Conservation (phyloP, 345 rosid species). For the Heritiera fomes region DNA sequence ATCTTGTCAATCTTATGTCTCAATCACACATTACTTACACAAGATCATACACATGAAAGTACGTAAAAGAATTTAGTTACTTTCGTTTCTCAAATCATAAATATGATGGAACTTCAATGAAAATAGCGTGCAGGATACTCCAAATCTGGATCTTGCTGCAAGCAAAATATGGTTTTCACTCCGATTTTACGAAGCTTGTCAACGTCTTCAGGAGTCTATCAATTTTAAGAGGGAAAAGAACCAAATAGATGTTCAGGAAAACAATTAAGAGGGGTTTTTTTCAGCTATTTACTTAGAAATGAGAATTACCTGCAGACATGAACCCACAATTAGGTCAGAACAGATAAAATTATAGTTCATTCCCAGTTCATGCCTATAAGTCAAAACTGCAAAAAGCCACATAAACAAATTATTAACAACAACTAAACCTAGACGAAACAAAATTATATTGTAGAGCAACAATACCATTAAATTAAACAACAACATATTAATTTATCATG, state of each 20-base stretch:
- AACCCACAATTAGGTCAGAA: constrained; percentile 93
- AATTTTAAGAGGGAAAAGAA: constrained; percentile 23
- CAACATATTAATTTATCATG: constrained; percentile 1
- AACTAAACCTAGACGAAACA: background rate
- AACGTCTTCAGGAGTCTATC: constrained; percentile 80
- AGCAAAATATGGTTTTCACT: constrained; percentile 88
- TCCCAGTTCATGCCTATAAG: constrained; percentile 91
- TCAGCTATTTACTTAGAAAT: constrained; percentile 20
- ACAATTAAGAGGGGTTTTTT: background rate
- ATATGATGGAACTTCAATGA: constrained; percentile 20
- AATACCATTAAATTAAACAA: background rate
- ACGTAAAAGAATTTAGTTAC: background rate
- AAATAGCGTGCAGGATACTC: constrained; percentile 63
- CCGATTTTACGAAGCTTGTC: constrained; percentile 83
- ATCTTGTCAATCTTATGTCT: background rate
- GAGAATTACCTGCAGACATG: constrained; percentile 79
- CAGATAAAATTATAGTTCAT: constrained; percentile 85
- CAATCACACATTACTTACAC: constrained; percentile 10
- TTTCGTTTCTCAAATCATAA: background rate
- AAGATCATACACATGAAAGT: background rate
- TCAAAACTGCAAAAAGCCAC: constrained; percentile 63
- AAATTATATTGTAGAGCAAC: background rate
- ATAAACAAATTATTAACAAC: constrained; percentile 28
- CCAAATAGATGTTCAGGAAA: background rate
- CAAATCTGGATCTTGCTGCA: constrained; percentile 92